Conservation (phyloP, 2,329 filamentous ascomycete genomes). For the Talaromyces sp. region DNA sequence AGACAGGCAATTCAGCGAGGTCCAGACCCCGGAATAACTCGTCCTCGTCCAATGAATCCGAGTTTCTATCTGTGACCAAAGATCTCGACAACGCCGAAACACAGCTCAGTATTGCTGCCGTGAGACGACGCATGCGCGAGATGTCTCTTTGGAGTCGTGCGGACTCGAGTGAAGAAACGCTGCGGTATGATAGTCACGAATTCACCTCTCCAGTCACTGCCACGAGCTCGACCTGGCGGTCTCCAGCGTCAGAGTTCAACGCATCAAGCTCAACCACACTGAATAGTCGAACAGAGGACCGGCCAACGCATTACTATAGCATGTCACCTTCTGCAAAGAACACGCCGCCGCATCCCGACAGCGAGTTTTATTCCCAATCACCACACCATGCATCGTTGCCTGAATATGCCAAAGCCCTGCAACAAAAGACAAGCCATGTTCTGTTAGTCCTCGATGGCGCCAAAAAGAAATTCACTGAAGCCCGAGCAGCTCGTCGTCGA, state of each 20-base stretch:
- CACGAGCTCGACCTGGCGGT: not conserved
- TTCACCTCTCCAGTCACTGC: not conserved
- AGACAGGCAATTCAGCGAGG: not conserved
- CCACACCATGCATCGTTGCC: not conserved
- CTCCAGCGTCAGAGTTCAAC: not conserved
- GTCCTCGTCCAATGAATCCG: not conserved
- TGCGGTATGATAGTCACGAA: not conserved
- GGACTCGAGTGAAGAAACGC: conserved; percentile 1
- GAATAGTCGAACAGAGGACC: not conserved
- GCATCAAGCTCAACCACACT: not conserved
- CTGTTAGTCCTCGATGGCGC: conserved; percentile 26
- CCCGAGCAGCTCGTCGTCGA: conserved; percentile 30
- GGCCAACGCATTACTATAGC: not conserved
- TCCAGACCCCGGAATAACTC: not conserved
- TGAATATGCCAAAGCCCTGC: conserved; percentile 19
- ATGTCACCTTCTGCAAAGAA: not conserved
- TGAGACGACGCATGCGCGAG: conserved; percentile 8
- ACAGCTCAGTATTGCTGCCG: not conserved
- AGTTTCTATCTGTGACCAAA: not conserved
- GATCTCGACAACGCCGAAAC: not conserved
- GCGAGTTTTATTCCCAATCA: conserved; percentile 10
- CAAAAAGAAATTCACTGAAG: conserved; percentile 27
- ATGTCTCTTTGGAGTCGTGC: conserved; percentile 4
- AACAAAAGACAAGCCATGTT: conserved; percentile 20
- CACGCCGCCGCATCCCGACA: not conserved